Conservation (phyloP, 331 rosid species). For the Malus hybrid region DNA sequence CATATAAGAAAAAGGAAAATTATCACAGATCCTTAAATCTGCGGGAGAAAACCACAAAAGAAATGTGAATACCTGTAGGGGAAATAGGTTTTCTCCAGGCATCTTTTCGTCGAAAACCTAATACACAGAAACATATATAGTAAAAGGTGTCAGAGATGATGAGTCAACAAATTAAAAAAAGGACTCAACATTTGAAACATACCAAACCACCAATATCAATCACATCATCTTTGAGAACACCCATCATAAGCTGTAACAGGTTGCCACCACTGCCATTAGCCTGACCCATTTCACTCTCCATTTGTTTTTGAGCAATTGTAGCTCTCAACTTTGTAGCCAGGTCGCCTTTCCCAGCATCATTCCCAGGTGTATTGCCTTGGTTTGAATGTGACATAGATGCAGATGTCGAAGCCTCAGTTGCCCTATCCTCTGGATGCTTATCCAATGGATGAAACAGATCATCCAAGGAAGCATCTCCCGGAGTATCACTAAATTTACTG, state of each 20-base stretch:
- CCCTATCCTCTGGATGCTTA: conserved; percentile 53
- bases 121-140: neutral
- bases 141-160: conserved; percentile 6
- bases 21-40: neutral
- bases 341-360: conserved; percentile 71
- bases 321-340: conserved; percentile 94
- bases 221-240: conserved; percentile 73
- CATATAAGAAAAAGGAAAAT: neutral
- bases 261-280: conserved; percentile 76
- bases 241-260: conserved; percentile 80
- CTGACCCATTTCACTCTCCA: conserved; percentile 81
- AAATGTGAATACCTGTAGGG: conserved; percentile 64
- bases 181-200: conserved; percentile 26
- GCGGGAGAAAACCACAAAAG: neutral
- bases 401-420: conserved; percentile 82
- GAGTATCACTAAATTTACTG: conserved; percentile 95
- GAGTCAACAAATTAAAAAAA: conserved; percentile 3
- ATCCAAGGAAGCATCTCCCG: conserved; percentile 96
- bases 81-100: conserved; percentile 88
- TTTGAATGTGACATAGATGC: conserved; percentile 48
- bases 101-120: conserved; percentile 92
- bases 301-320: conserved; percentile 85
- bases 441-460: conserved; percentile 86
- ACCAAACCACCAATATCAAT: conserved; percentile 96
- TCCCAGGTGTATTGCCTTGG: conserved; percentile 41